These are phyloP conservation scores for Ceratocystis diversiconidia DNA, from an alignment of 2,329 filamentous ascomycete genomes.

Conservation along the genomic window DNA sequence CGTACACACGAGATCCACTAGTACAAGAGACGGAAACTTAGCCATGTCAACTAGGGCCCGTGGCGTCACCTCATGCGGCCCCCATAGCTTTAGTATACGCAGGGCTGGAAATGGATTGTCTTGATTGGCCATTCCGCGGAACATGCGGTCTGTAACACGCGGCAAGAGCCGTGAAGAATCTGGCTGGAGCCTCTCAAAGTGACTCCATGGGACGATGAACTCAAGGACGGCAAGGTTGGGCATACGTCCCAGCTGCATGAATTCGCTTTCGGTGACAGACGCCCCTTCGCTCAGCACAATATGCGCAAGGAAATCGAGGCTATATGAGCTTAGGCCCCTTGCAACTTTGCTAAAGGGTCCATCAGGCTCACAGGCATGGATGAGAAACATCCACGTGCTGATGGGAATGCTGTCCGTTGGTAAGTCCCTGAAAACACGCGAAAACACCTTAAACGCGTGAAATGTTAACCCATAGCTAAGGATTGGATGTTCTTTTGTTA, in stretches of 20 bases:
- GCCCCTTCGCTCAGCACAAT: constrained; percentile 29
- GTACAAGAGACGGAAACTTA: constrained; percentile 31
- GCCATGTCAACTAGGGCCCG: constrained; percentile 30
- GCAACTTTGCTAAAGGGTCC: constrained; percentile 9
- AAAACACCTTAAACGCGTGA: constrained; percentile 9
- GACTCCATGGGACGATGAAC: constrained; percentile 28
- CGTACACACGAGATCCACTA: constrained; percentile 27
- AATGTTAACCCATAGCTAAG: constrained; percentile 12
- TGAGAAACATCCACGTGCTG: constrained; percentile 5
- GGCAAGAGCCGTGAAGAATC: constrained; percentile 24
- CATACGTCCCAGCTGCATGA: constrained; percentile 30
- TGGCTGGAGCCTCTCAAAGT: constrained; percentile 19
- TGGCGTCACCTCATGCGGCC: constrained; percentile 27
- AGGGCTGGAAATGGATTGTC: constrained; percentile 33
- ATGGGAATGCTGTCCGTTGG: neutral
- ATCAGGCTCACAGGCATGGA: constrained; percentile 9
- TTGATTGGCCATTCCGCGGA: constrained; percentile 33
- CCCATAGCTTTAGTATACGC: constrained; percentile 34
- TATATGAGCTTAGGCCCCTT: constrained; percentile 19
- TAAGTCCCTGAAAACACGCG: neutral
- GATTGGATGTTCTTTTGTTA: neutral
- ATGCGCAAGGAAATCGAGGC: constrained; percentile 30
- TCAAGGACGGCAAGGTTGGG: constrained; percentile 36
- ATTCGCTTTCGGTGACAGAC: constrained; percentile 27
- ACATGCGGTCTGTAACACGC: constrained; percentile 31